phyloP scores from a whole-genome alignment of 192 early-diverging fungal species.

The Rhizophlyctis rosea region DNA sequence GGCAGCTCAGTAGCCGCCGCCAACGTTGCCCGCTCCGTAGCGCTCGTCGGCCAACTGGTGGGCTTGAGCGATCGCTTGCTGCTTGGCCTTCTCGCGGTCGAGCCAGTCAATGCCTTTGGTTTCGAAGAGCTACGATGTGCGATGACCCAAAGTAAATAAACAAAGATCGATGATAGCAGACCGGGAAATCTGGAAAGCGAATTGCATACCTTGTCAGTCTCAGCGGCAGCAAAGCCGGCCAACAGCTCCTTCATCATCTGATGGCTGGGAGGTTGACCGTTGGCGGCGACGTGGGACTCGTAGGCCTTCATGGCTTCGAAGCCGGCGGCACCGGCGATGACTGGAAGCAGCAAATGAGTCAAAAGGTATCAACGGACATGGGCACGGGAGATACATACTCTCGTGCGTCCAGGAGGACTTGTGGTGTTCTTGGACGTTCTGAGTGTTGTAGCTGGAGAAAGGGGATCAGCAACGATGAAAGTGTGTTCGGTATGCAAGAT shows the following conservation, averaged over 20 bases:
- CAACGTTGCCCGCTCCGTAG: slow-evolving; percentile 13
- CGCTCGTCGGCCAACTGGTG: slow-evolving; percentile 24
- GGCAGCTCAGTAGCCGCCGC: not conserved
- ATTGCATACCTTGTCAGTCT: slow-evolving; percentile 32
- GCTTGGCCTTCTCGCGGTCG: slow-evolving; percentile 37
- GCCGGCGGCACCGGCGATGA: slow-evolving; percentile 48
- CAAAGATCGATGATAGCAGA: too few relatives aligned
- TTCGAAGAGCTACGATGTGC: slow-evolving; percentile 28
- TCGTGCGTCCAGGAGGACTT: too few relatives aligned
- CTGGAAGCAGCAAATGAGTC: too few relatives aligned
- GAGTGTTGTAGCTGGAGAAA: too few relatives aligned
- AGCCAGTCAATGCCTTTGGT: slow-evolving; percentile 44
- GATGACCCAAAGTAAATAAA: too few relatives aligned
- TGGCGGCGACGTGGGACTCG: slow-evolving; percentile 26
- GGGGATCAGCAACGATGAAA: too few relatives aligned
- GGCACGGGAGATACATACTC: too few relatives aligned
- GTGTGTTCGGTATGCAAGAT: too few relatives aligned
- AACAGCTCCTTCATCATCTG: slow-evolving; percentile 40
- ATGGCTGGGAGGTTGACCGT: slow-evolving; percentile 23
- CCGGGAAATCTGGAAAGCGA: too few relatives aligned
- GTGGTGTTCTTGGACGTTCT: too few relatives aligned
- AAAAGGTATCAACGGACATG: too few relatives aligned
- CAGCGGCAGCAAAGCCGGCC: slow-evolving; percentile 44
- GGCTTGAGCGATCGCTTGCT: slow-evolving; percentile 29
- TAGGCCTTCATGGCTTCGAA: slow-evolving; percentile 49